A percentile compares a stretch with the other conserved stretches of the same genome.
Evolutionary conservation across 768 basidiomycete species (phyloP).

Genomic region (Naganishia vishniacii): DNA sequence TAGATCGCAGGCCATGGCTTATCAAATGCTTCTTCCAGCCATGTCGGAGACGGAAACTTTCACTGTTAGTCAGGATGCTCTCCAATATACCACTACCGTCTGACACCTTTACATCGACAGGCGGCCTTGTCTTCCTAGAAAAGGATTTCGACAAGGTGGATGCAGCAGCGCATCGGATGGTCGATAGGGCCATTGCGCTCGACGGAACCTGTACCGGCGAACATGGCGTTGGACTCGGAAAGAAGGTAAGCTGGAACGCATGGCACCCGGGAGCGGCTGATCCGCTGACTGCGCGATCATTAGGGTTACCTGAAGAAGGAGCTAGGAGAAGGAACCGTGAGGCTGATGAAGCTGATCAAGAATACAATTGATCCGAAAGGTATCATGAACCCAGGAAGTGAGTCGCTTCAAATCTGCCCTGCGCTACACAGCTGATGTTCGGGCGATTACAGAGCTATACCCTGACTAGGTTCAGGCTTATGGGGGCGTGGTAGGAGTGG

Average conservation of each 20-base stretch:
- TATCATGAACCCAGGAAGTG: constrained; percentile 25
- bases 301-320: constrained; percentile 72
- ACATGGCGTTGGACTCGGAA: constrained; percentile 81
- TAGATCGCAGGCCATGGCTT: not conserved
- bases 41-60: constrained; percentile 51
- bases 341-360: constrained; percentile 82
- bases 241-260: constrained; percentile 51
- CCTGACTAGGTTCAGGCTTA: not conserved
- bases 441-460: not conserved
- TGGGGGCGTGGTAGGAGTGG: no score
- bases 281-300: not conserved
- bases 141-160: constrained; percentile 26
- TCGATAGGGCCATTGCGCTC: constrained; percentile 50
- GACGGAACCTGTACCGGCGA: constrained; percentile 58
- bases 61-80: constrained; percentile 41
- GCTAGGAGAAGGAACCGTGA: constrained; percentile 73
- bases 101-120: no score
- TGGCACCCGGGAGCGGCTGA: no score
- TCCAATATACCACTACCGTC: no score
- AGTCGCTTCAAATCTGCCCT: not conserved
- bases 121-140: constrained; percentile 16
- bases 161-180: constrained; percentile 44
- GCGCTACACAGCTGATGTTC: not conserved
- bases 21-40: constrained; percentile 24
- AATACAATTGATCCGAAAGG: constrained; percentile 46